Conservation (phyloP, 495 filamentous ascomycete species). For the Neurospora sp. region DNA sequence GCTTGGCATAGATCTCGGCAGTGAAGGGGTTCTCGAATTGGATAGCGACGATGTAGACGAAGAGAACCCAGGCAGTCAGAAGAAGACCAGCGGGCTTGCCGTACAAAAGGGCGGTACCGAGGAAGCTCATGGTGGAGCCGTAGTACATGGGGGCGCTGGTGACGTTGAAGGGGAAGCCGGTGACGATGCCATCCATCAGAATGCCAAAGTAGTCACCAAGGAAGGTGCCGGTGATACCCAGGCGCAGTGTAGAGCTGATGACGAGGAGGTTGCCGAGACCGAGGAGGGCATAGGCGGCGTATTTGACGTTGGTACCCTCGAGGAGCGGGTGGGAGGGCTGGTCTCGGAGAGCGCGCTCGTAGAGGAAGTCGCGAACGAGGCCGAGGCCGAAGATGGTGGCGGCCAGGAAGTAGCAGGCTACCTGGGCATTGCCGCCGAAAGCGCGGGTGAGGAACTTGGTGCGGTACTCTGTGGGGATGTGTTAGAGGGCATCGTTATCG, state of each 20-base stretch:
- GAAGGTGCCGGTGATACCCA: conserved; percentile 96
- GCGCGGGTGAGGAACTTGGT: conserved; percentile 78
- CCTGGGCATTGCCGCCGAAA: conserved; percentile 68
- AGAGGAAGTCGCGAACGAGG: conserved; percentile 70
- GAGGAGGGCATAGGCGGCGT: conserved; percentile 58
- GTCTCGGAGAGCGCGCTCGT: conserved; percentile 62
- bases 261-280: conserved; percentile 75
- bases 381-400: conserved; percentile 83
- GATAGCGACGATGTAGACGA: conserved; percentile 74
- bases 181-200: conserved; percentile 88
- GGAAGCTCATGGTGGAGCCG: conserved; percentile 83
- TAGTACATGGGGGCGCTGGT: conserved; percentile 94
- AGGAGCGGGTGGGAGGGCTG: conserved; percentile 69
- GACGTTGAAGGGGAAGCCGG: conserved; percentile 90
- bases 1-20: conserved; percentile 84
- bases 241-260: conserved; percentile 74
- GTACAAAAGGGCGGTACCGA: conserved; percentile 78
- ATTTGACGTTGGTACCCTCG: conserved; percentile 36
- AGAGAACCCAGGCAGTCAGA: conserved; percentile 63
- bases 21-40: conserved; percentile 97
- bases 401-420: conserved; percentile 85
- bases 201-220: conserved; percentile 98
- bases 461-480: conserved; percentile 62
- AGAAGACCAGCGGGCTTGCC: conserved; percentile 82
- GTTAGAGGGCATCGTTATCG: conserved; percentile 6